Conservation (phyloP, 2,329 filamentous ascomycete genomes). For the Fusarium bactridioides region DNA sequence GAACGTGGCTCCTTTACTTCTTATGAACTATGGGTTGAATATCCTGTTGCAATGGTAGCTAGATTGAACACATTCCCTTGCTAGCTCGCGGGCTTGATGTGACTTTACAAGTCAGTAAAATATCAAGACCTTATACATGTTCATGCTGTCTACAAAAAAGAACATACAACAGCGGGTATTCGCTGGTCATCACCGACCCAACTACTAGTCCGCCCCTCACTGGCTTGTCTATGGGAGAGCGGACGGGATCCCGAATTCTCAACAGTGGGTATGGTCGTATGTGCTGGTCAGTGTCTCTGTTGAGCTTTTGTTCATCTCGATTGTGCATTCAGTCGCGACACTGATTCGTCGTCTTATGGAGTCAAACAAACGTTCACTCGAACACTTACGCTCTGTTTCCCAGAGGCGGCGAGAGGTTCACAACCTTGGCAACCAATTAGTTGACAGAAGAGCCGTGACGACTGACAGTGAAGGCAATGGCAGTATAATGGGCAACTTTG, state of each 20-base stretch:
- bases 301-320: background rate
- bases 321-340: background rate
- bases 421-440: background rate
- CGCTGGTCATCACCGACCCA: background rate
- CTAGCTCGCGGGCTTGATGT: background rate
- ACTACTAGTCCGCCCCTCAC: constrained; percentile 6
- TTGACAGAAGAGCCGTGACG: background rate
- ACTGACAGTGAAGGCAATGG: background rate
- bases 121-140: background rate
- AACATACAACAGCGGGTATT: constrained; percentile 9
- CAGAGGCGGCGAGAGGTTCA: too few relatives aligned
- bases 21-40: too few relatives aligned
- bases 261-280: constrained; percentile 8
- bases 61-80: background rate
- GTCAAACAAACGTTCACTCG: too few relatives aligned
- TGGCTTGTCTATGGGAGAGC: constrained; percentile 5
- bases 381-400: background rate
- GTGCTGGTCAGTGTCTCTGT: background rate
- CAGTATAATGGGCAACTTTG: background rate
- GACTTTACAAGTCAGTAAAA: background rate
- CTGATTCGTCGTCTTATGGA: background rate
- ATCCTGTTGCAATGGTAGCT: too few relatives aligned
- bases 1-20: background rate
- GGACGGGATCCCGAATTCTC: constrained; percentile 2
- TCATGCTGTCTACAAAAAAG: background rate